phyloP scores from a whole-genome alignment of 2,329 filamentous ascomycete genomes.

The Talaromyces albobiverticillius region DNA sequence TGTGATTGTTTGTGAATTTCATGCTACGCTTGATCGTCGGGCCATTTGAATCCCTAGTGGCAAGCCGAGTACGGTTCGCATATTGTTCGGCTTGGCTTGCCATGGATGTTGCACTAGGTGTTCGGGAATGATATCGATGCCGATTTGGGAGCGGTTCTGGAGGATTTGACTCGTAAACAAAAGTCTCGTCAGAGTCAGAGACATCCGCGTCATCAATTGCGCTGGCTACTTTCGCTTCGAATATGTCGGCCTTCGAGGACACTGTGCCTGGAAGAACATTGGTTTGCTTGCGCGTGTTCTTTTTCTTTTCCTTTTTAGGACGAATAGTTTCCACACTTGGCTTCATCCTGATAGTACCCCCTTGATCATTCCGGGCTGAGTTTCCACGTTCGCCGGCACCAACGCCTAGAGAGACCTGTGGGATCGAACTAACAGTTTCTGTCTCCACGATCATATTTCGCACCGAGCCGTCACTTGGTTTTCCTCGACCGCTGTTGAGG shows the following conservation, averaged over 20 bases:
- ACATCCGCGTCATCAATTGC: conserved; percentile 95
- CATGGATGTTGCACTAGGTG: conserved; percentile 84
- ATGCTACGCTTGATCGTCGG: conserved; percentile 82
- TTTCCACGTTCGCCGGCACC: conserved; percentile 52
- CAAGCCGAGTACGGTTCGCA: conserved; percentile 59
- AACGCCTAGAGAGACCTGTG: conserved; percentile 72
- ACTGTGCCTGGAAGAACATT: conserved; percentile 27
- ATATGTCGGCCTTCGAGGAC: conserved; percentile 97
- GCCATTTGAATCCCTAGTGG: conserved; percentile 63
- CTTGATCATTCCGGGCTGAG: conserved; percentile 58
- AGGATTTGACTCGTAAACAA: conserved; percentile 98
- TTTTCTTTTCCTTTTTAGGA: conserved; percentile 91
- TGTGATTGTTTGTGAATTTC: conserved; percentile 86
- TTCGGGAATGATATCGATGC: conserved; percentile 83
- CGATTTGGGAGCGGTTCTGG: conserved; percentile 54
- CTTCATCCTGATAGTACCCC: conserved; percentile 78
- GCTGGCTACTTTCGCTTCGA: conserved; percentile 93
- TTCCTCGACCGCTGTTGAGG: conserved; percentile 61
- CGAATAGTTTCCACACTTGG: conserved; percentile 94
- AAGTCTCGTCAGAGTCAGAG: conserved; percentile 96
- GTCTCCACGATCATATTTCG: conserved; percentile 97
- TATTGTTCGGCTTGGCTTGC: conserved; percentile 49
- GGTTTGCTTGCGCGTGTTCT: conserved; percentile 66
- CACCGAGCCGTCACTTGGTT: conserved; percentile 69
- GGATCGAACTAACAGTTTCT: conserved; percentile 88